These are phyloP conservation scores for Trichoderma citrinoviride DNA, from an alignment of 2,329 filamentous ascomycete species.

Conservation along the genomic window DNA sequence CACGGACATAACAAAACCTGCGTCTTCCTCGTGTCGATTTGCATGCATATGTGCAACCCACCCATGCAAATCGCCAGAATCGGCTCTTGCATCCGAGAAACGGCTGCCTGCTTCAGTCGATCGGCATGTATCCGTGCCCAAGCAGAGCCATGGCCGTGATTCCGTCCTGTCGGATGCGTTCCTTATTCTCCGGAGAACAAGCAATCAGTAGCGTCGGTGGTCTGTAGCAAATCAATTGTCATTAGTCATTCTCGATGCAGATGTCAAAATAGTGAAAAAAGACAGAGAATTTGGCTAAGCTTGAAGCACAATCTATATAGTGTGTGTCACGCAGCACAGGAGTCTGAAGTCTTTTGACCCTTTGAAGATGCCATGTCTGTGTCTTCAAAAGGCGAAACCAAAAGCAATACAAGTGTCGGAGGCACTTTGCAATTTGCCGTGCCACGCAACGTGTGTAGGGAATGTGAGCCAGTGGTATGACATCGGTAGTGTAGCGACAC, in stretches of 20 bases:
- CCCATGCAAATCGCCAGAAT: not conserved
- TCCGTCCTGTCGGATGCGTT: constrained; percentile 19
- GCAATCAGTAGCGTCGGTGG: constrained; percentile 35
- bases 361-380: not conserved
- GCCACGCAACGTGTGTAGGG: not conserved
- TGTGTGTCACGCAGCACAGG: constrained; percentile 31
- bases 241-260: constrained; percentile 37
- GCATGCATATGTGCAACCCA: not conserved
- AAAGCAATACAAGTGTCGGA: not conserved
- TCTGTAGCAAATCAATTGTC: constrained; percentile 42
- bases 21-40: not conserved
- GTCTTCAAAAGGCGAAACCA: not conserved
- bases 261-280: constrained; percentile 12
- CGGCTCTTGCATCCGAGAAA: constrained; percentile 6
- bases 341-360: constrained; percentile 15
- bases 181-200: constrained; percentile 16
- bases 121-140: not conserved
- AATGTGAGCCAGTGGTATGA: not conserved
- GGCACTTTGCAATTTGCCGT: not conserved
- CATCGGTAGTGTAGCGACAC: not conserved
- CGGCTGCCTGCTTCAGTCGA: not conserved
- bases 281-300: constrained; percentile 25
- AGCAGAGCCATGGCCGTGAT: not conserved
- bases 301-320: constrained; percentile 32
- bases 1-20: not conserved